Base-by-base conservation (phyloP, 768 basidiomycete species). In the Phaeotremella fagi region DNA sequence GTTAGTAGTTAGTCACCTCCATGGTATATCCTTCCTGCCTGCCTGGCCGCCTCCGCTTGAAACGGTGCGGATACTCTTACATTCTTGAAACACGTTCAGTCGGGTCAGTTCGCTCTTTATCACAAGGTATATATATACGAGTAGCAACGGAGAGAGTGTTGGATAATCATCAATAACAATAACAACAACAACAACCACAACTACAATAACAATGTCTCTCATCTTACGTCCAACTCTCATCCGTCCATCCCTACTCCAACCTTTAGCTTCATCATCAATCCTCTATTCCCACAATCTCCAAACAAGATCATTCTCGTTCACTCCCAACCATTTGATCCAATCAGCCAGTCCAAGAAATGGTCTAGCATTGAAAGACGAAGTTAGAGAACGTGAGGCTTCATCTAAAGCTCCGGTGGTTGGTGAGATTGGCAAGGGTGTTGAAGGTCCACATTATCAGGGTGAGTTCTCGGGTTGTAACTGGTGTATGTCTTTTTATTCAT, bases 361-460 rank as follows among this genome's bases (percentile, higher is more conserved):
- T 60, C 55, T 20, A 26, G 65, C 68, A 0, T 42, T 70, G 1
- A 43, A 56, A 41, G 26, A 54, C 14, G 61, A 61, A 4, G 59
- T 67, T 5, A 58, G 51, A 26, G 26, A 64, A 31, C 26, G 52
- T 11, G 70, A 71, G 48, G 54, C 58, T 24, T 24, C 45, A 18
- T 22, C 35, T 20, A 50, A 18, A 26, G 46, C 41, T 16, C 52
- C 46, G 25, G 54, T 63, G 12, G 66, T 66, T 4, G 68, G 68
- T 3, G 52, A 48, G 9, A 53, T 57, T 25, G 55, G 50, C 24
- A 69, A 66, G 41, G 65, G 64, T 4, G 51, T 57, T 2, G 73
- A 74, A 48, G 73, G 73, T 1, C 55, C 59, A 9, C 73, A 74
- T 57, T 72, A 68, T 50, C 65, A 66, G 45, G 71, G 73, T 72